These are phyloP conservation scores for Dictyostelium firmibasis DNA, from an alignment of 78 protist genomes.

Conservation along the genomic window DNA sequence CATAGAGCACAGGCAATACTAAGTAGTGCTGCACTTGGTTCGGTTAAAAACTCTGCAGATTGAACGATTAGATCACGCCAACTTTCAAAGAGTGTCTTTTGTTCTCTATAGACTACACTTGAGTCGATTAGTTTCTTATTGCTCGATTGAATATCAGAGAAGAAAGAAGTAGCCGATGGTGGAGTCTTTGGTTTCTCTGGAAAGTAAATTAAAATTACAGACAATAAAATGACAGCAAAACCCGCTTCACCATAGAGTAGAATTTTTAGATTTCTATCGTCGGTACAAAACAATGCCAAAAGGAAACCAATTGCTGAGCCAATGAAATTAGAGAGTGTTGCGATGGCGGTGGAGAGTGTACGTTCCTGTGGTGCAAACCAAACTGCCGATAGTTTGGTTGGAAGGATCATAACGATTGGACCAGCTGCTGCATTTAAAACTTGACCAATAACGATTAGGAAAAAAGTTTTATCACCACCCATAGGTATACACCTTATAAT, in stretches of 20 bases:
- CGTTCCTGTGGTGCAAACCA: constrained; percentile 67
- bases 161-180: constrained; percentile 43
- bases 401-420: constrained; percentile 39
- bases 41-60: not conserved
- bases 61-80: constrained; percentile 33
- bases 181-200: constrained; percentile 79
- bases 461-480: constrained; percentile 20
- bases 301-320: constrained; percentile 67
- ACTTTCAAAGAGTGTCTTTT: constrained; percentile 12
- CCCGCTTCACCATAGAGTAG: constrained; percentile 32
- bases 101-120: not conserved
- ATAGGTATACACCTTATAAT: constrained; percentile 25
- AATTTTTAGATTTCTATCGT: not conserved
- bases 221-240: not conserved
- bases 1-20: not conserved
- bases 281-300: constrained; percentile 1
- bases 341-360: constrained; percentile 44
- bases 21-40: constrained; percentile 17
- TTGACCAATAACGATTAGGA: constrained; percentile 36
- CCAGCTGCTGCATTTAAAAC: constrained; percentile 28
- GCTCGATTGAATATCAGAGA: not conserved
- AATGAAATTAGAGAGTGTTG: constrained; percentile 39
- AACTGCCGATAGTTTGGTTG: constrained; percentile 32
- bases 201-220: not conserved
- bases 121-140: not conserved